Base-by-base conservation (phyloP, 2,329 filamentous ascomycete species). In the Gnomoniopsis sp. region DNA sequence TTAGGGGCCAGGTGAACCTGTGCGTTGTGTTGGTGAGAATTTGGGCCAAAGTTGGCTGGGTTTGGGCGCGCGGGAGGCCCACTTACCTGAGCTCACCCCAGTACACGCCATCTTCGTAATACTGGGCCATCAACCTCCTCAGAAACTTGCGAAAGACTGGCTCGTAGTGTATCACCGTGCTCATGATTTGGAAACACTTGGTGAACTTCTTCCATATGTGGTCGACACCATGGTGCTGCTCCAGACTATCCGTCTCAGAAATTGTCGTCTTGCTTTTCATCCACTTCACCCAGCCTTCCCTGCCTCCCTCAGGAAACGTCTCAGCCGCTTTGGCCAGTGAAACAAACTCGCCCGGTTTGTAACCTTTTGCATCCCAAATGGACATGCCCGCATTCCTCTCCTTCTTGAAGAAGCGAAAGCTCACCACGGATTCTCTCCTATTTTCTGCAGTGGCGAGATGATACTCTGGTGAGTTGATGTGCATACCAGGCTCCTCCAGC, bases 181-280 rank as follows among this genome's bases (percentile, higher is more conserved):
- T 84, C 48, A 93, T 80, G 3, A 93, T 83, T 2, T 81, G 74
- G 72, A 97, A 96, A 62, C 88, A 89, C 48, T 82, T 84, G 52
- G 75, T 77, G 73, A 97, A 96, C 69, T 95, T 93, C 23, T 79
- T 76, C 92, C 93, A 97, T 56, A 96, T 88, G 54, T 88, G 88
- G 70, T 95, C 88, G 17, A 92, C 81, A 2, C 93, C 91, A 66
- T 93, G 88, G 67, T 95, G 88, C 69, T 96, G 91, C 64, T 88
- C 82, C 49, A 93, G 79, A 12, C 87, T 88, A 70, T 96, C 91
- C 21, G 84, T 81, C 17, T 82, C 76, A 1, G 87, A 88, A 59
- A 96, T 86, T 3, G 86, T 87, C 65, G 86, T 89, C 43, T 91
- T 84, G 50, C 79, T 81, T 66, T 85, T 88, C 47, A 97, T 75